Evolutionary conservation across 2,329 filamentous ascomycete genomes (phyloP).

Genomic region (Colletotrichum sp.): DNA sequence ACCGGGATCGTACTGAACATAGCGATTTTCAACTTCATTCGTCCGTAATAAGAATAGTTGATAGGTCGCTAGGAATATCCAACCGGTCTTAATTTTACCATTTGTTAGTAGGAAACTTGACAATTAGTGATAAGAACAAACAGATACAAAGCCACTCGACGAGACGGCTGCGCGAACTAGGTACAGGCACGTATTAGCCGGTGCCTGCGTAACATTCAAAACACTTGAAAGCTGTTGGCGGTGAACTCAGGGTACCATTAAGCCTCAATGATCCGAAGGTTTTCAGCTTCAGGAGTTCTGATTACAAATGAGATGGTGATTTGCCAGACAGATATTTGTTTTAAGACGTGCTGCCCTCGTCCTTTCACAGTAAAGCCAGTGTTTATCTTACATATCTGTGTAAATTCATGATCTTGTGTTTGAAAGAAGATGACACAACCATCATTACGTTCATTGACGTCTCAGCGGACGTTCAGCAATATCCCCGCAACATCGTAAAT

Average conservation of each 20-base stretch:
- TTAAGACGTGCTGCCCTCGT: no score
- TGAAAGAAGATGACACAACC: background rate
- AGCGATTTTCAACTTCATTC: background rate
- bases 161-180: accelerated
- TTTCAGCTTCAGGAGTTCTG: background rate
- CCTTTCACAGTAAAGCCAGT: no score
- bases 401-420: background rate
- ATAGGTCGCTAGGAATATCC: background rate
- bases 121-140: background rate
- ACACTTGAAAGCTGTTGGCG: background rate
- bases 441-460: accelerated
- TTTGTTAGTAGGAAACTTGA: background rate
- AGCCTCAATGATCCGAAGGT: background rate
- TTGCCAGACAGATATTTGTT: no score
- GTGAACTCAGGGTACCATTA: accelerated
- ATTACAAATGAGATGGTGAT: background rate
- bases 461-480: background rate
- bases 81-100: accelerated
- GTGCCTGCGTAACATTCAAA: background rate
- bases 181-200: background rate
- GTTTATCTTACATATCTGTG: no score
- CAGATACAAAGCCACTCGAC: background rate
- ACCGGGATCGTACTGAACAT: accelerated
- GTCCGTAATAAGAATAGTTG: background rate
- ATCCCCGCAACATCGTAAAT: background rate